Evolutionary conservation across 2,329 filamentous ascomycete species (phyloP).

Genomic region (Alternaria viburni): DNA sequence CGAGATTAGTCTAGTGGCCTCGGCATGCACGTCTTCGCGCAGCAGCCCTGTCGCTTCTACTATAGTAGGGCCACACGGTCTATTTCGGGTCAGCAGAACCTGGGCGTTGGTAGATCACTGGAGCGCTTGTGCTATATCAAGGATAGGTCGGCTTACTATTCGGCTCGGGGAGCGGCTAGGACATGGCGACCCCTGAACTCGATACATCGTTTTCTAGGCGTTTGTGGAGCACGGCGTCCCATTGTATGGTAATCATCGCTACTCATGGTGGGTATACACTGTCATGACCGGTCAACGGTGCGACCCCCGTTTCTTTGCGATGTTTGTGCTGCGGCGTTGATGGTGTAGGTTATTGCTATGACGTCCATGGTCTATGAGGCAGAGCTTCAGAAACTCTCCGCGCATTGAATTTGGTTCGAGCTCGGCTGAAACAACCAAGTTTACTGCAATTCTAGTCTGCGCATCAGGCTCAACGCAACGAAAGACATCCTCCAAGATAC

Average conservation of each 20-base stretch:
- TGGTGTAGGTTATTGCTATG: neutral
- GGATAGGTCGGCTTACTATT: constrained; percentile 4
- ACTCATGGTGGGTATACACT: neutral
- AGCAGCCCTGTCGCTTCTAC: constrained; percentile 18
- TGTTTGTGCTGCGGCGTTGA: neutral
- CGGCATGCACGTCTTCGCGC: constrained; percentile 31
- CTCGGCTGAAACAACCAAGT: constrained; percentile 14
- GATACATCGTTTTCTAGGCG: constrained; percentile 19
- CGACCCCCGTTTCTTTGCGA: neutral
- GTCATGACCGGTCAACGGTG: neutral
- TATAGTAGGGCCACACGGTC: constrained; percentile 11
- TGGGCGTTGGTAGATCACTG: constrained; percentile 27
- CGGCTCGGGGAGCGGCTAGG: constrained; percentile 15
- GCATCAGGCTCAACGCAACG: neutral
- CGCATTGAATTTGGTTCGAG: constrained; percentile 3
- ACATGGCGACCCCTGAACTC: constrained; percentile 10
- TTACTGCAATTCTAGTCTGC: neutral
- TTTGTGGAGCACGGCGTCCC: constrained; percentile 24
- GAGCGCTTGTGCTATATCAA: constrained; percentile 9
- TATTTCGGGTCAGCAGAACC: constrained; percentile 26
- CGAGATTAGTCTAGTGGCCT: constrained; percentile 33
- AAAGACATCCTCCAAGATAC: constrained; percentile 18
- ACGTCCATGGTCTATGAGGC: neutral
- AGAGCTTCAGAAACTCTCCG: neutral
- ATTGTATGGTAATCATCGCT: neutral